phyloP scores from a whole-genome alignment of 2,329 filamentous ascomycete species.

The Fusarium sp. region DNA sequence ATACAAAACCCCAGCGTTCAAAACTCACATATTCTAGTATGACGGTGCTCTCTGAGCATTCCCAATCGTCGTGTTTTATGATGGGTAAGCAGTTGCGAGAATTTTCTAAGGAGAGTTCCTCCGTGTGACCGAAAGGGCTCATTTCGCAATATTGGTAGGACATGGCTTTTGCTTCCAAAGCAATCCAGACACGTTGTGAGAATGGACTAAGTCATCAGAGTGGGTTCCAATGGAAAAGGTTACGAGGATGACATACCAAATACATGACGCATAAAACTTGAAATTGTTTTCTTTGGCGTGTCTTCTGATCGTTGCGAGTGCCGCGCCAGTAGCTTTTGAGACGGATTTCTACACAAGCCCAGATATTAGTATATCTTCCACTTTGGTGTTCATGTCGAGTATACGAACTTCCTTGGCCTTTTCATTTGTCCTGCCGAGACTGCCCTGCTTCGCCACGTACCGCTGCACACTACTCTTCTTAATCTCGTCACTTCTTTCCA shows the following conservation, averaged over 20 bases:
- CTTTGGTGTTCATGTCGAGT: background rate
- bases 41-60: slow-evolving; percentile 83
- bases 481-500: slow-evolving; percentile 80
- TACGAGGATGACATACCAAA: slow-evolving; percentile 71
- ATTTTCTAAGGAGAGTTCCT: slow-evolving; percentile 76
- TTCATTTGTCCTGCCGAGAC: slow-evolving; percentile 65
- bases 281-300: slow-evolving; percentile 77
- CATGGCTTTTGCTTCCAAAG: slow-evolving; percentile 81
- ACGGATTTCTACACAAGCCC: slow-evolving; percentile 68
- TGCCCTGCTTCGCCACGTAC: slow-evolving; percentile 72
- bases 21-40: slow-evolving; percentile 82
- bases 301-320: slow-evolving; percentile 74
- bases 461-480: slow-evolving; percentile 84
- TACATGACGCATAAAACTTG: slow-evolving; percentile 85
- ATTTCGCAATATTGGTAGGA: slow-evolving; percentile 89
- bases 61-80: slow-evolving; percentile 82
- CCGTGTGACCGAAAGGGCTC: slow-evolving; percentile 78
- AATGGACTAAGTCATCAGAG: slow-evolving; percentile 69
- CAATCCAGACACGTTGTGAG: slow-evolving; percentile 90
- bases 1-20: background rate
- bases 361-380: background rate
- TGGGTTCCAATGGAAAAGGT: background rate
- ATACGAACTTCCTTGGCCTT: slow-evolving; percentile 54
- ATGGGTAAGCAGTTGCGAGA: slow-evolving; percentile 81
- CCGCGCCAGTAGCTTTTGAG: slow-evolving; percentile 78